A percentile compares a stretch with the other conserved stretches of the same genome.
These are phyloP conservation scores for Nemania diffusa DNA, from an alignment of 2,329 filamentous ascomycete species.

Conservation along the genomic window DNA sequence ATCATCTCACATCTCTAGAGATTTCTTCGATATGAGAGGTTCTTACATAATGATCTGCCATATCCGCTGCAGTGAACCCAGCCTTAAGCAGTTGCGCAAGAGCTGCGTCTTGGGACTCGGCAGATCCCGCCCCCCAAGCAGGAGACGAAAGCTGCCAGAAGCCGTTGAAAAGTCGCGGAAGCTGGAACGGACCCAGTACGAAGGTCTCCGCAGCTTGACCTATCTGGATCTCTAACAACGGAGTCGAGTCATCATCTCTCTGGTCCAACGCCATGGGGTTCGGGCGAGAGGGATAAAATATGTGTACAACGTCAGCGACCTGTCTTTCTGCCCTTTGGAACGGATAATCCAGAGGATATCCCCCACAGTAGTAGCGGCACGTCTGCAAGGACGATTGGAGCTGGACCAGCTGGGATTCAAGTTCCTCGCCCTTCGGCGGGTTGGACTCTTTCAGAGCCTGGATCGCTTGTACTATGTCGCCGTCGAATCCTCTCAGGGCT, in stretches of 20 bases:
- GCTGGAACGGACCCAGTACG: slow-evolving; percentile 36
- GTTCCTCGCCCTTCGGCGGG: slow-evolving; percentile 32
- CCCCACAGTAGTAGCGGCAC: slow-evolving; percentile 44
- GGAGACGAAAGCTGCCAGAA: slow-evolving; percentile 49
- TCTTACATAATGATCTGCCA: slow-evolving; percentile 53
- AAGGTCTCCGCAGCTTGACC: slow-evolving; percentile 37
- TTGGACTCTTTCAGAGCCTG: slow-evolving; percentile 52
- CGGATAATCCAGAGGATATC: slow-evolving; percentile 37
- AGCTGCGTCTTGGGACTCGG: slow-evolving; percentile 43
- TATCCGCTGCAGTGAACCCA: slow-evolving; percentile 48
- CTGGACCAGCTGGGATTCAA: slow-evolving; percentile 36
- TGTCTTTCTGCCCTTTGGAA: slow-evolving; percentile 48
- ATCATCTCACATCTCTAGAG: not conserved
- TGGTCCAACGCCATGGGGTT: not conserved
- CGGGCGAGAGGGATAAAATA: slow-evolving; percentile 41
- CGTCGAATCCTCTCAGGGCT: slow-evolving; percentile 46
- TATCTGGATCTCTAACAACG: not conserved
- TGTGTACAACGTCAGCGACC: slow-evolving; percentile 44
- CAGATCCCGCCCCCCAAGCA: slow-evolving; percentile 46
- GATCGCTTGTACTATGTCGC: slow-evolving; percentile 53
- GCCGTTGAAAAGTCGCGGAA: slow-evolving; percentile 46
- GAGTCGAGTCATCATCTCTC: not conserved
- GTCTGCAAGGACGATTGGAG: slow-evolving; percentile 40
- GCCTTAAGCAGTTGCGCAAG: slow-evolving; percentile 42
- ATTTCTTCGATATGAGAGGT: too few relatives aligned